Evolutionary conservation across 371 early-diverging fungal species (phyloP).

Genomic region (Lichtheimia ornata): DNA sequence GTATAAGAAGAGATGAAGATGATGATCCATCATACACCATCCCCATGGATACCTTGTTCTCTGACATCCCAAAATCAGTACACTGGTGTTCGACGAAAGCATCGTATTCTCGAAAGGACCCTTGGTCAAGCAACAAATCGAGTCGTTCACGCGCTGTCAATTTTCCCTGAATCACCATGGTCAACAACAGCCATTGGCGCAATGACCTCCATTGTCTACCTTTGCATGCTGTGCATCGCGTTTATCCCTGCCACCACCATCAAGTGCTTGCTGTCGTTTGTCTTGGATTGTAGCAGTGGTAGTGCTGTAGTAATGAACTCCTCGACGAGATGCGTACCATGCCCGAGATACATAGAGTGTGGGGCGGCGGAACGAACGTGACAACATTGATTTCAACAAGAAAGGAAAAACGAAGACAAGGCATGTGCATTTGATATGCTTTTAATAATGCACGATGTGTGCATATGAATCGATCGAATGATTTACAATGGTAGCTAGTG

Average conservation of each 20-base stretch:
- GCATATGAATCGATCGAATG: too few relatives aligned
- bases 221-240: constrained; percentile 91
- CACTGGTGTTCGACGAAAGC: constrained; percentile 96
- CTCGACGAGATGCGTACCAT: not conserved
- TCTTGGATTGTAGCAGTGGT: constrained; percentile 63
- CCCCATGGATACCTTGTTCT: constrained; percentile 56
- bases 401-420: too few relatives aligned
- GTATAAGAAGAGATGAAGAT: too few relatives aligned
- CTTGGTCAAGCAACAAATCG: constrained; percentile 81
- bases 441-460: too few relatives aligned
- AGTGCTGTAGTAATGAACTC: not conserved
- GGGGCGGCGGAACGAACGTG: too few relatives aligned
- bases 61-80: constrained; percentile 91
- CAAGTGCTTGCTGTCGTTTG: constrained; percentile 74
- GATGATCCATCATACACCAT: too few relatives aligned
- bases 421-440: too few relatives aligned
- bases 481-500: too few relatives aligned
- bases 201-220: constrained; percentile 42
- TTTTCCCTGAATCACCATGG: constrained; percentile 70
- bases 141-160: constrained; percentile 95
- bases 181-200: not conserved
- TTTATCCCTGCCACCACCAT: constrained; percentile 85
- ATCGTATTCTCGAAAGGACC: constrained; percentile 92
- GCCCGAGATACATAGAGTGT: too few relatives aligned
- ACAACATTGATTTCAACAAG: too few relatives aligned